A percentile compares a stretch with the other conserved stretches of the same genome.
Evolutionary conservation across 2,329 filamentous ascomycete species (phyloP).

Genomic region (Tolypocladium album): DNA sequence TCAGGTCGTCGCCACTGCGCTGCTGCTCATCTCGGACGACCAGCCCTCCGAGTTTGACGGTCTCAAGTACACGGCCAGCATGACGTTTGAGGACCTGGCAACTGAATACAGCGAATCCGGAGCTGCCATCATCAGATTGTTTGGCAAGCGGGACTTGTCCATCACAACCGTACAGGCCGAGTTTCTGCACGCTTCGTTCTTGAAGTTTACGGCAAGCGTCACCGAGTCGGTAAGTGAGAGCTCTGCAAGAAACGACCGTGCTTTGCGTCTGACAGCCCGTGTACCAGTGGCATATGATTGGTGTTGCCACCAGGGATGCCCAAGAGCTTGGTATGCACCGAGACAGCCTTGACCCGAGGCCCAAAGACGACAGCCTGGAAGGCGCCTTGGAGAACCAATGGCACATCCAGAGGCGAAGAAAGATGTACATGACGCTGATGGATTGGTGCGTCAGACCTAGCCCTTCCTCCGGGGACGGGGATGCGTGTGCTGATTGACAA

Average conservation of each 20-base stretch:
- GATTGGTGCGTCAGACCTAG: constrained; percentile 16
- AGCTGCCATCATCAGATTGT: constrained; percentile 37
- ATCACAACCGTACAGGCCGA: constrained; percentile 46
- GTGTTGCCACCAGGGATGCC: constrained; percentile 47
- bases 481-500: background rate
- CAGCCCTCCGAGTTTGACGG: constrained; percentile 38
- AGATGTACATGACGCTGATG: constrained; percentile 44
- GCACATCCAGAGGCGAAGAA: constrained; percentile 43
- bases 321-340: constrained; percentile 52
- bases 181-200: constrained; percentile 43
- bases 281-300: constrained; percentile 42
- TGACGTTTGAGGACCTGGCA: constrained; percentile 51
- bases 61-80: constrained; percentile 47
- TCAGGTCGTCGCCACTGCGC: constrained; percentile 42
- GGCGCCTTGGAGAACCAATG: constrained; percentile 45
- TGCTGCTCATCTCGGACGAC: constrained; percentile 39
- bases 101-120: constrained; percentile 50
- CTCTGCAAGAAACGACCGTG: background rate
- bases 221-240: constrained; percentile 36
- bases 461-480: background rate
- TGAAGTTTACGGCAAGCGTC: constrained; percentile 49
- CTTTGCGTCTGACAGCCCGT: background rate
- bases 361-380: constrained; percentile 32
- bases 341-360: constrained; percentile 39
- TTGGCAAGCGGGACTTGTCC: constrained; percentile 47